Evolutionary conservation across 495 filamentous ascomycete species (phyloP).

Genomic region (Xylaria castorea): DNA sequence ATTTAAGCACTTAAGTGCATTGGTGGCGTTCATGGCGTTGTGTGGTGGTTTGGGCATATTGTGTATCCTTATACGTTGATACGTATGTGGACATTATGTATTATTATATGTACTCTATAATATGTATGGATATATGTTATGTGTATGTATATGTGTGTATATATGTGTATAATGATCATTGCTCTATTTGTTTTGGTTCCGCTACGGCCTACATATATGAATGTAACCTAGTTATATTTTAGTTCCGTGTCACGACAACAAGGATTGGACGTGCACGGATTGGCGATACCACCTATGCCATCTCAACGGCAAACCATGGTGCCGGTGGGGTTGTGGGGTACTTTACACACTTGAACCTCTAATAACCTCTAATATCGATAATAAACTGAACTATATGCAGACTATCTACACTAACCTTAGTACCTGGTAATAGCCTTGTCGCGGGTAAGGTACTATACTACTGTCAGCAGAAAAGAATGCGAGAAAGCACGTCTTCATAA

Average conservation of each 20-base stretch:
- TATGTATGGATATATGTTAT: constrained; percentile 16
- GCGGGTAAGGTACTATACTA: background rate
- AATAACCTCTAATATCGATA: background rate
- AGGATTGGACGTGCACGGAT: background rate
- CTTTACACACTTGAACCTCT: background rate
- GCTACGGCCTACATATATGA: background rate
- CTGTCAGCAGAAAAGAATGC: background rate
- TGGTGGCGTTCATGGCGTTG: constrained; percentile 34
- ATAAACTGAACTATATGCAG: background rate
- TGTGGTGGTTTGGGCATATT: constrained; percentile 23
- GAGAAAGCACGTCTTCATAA: background rate
- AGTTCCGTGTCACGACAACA: too few species aligned
- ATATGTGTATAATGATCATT: background rate
- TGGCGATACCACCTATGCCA: background rate
- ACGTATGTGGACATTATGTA: constrained; percentile 12
- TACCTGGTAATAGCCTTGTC: background rate
- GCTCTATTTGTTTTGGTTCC: background rate
- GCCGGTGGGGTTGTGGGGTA: constrained; percentile 4
- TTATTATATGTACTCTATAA: constrained; percentile 5
- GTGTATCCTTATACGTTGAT: background rate
- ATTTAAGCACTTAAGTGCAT: constrained; percentile 34
- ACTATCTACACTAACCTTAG: background rate
- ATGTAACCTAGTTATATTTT: background rate
- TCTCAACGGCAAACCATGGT: background rate
- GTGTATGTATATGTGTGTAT: constrained; percentile 6